These are phyloP conservation scores for Hypholoma sublateritium DNA, from an alignment of 768 basidiomycete genomes.

Conservation along the genomic window DNA sequence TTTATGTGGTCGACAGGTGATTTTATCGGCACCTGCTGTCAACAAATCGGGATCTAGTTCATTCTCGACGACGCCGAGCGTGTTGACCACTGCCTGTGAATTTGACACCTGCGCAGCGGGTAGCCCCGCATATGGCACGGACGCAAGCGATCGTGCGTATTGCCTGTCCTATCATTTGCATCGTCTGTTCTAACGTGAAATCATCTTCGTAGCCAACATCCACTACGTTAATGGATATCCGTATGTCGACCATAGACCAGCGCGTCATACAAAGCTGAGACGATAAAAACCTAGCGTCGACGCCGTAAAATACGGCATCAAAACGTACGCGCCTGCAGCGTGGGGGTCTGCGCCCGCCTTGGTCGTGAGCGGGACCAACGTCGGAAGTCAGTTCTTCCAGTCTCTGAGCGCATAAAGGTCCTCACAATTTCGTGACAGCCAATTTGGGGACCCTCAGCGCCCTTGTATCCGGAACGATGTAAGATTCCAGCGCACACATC, in stretches of 20 bases:
- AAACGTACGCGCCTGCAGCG: conserved; percentile 42
- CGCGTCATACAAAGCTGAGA: neutral
- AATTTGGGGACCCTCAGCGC: conserved; percentile 31
- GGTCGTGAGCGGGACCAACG: conserved; percentile 46
- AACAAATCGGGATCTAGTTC: conserved; percentile 49
- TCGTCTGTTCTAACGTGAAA: neutral
- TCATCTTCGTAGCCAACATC: conserved; percentile 20
- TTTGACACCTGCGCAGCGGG: conserved; percentile 45
- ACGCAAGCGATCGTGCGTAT: conserved; percentile 34
- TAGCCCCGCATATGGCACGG: conserved; percentile 41
- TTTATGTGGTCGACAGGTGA: conserved; percentile 28
- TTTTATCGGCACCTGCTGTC: conserved; percentile 45
- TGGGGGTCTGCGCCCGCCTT: conserved; percentile 41
- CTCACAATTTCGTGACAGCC: conserved; percentile 15
- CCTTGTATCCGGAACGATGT: conserved; percentile 43
- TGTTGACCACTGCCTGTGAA: conserved; percentile 38
- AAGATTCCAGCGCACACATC: conserved; percentile 9
- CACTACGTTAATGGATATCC: conserved; percentile 40
- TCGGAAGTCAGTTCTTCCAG: conserved; percentile 33
- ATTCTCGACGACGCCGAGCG: conserved; percentile 33
- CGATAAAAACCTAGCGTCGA: conserved; percentile 22
- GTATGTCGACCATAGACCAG: conserved; percentile 14
- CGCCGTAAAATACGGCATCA: conserved; percentile 40
- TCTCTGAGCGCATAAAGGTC: neutral
- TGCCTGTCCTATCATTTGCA: neutral